Evolutionary conservation across 208 protist genomes (phyloP).

Genomic region (Willaertia magna): DNA sequence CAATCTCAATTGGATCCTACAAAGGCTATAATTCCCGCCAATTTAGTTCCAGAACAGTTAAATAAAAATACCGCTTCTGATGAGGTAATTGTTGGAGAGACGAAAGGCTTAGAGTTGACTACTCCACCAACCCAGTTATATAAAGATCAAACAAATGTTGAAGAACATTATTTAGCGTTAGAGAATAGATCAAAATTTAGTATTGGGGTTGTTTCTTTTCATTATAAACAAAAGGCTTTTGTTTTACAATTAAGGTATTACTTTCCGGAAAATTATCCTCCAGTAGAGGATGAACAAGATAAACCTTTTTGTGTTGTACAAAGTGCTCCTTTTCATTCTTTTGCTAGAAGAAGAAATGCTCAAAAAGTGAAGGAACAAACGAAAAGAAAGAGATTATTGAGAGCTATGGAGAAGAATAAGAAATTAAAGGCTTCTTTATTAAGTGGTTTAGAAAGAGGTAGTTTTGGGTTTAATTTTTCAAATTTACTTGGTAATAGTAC

Average conservation of each 20-base stretch:
- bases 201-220: not conserved
- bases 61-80: not conserved
- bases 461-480: too few relatives aligned
- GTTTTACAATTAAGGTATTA: not conserved
- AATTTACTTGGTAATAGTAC: too few relatives aligned
- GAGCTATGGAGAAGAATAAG: too few relatives aligned
- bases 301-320: not conserved
- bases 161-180: not conserved
- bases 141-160: too few relatives aligned
- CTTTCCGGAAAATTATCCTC: not conserved
- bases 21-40: not conserved
- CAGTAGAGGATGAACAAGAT: not conserved
- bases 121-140: not conserved
- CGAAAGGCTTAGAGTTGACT: not conserved
- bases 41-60: not conserved
- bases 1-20: not conserved
- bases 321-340: not conserved
- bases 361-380: not conserved
- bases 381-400: not conserved
- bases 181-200: not conserved
- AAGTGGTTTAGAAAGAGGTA: too few relatives aligned
- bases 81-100: not conserved
- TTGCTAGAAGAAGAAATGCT: not conserved
- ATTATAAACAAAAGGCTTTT: not conserved
- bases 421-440: too few relatives aligned